Evolutionary conservation across 306 rosid species (phyloP).

Genomic region (Argentina anserina): DNA sequence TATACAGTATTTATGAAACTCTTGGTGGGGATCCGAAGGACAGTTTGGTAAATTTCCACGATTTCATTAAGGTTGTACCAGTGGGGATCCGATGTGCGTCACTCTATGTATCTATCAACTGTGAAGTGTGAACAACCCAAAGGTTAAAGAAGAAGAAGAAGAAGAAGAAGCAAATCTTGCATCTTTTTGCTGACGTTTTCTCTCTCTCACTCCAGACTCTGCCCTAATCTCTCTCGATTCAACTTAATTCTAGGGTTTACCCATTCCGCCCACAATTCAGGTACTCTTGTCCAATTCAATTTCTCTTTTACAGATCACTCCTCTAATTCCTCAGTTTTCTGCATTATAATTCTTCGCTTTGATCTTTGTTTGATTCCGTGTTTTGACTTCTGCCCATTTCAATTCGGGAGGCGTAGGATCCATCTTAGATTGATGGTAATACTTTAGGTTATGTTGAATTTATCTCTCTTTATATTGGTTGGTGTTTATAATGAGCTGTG

Average conservation of each 20-base stretch:
- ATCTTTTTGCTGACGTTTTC: background rate
- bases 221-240: background rate
- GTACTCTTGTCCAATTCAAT: constrained; percentile 3
- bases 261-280: constrained; percentile 15
- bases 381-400: background rate
- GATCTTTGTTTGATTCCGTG: constrained; percentile 19
- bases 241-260: constrained; percentile 17
- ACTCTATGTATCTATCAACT: too few relatives aligned
- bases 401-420: constrained; percentile 1
- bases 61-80: too few relatives aligned
- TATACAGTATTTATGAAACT: too few relatives aligned
- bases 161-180: background rate
- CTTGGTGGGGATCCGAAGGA: too few relatives aligned
- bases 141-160: too few relatives aligned
- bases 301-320: background rate
- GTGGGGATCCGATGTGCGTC: too few relatives aligned
- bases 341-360: background rate
- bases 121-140: too few relatives aligned
- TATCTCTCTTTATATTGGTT: background rate
- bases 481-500: background rate
- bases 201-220: background rate
- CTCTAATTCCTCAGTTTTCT: background rate
- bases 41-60: too few relatives aligned
- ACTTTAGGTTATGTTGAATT: background rate
- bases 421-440: background rate